Conservation (phyloP, 2,329 filamentous ascomycete genomes). For the Ambrosiella beaveri region DNA sequence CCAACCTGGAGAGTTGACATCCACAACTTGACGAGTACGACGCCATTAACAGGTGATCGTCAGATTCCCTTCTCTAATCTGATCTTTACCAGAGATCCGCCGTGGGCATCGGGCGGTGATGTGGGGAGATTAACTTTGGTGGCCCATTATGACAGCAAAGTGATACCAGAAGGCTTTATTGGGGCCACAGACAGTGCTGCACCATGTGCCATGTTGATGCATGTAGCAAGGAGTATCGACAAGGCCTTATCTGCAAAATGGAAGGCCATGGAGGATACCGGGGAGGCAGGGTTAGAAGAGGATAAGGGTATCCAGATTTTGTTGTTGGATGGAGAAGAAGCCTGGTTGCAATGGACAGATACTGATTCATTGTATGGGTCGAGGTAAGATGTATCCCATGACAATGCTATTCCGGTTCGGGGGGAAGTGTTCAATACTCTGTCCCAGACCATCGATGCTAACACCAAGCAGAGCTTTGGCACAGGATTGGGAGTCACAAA, state of each 20-base stretch:
- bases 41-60: conserved; percentile 53
- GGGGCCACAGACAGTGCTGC: conserved; percentile 88
- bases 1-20: conserved; percentile 65
- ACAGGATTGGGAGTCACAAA: conserved; percentile 56
- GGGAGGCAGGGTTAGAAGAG: conserved; percentile 45
- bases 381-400: conserved; percentile 31
- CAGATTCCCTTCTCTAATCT: conserved; percentile 75
- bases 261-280: conserved; percentile 49
- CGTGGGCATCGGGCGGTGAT: conserved; percentile 57
- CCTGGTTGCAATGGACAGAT: conserved; percentile 64
- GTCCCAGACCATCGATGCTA: neutral
- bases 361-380: conserved; percentile 80
- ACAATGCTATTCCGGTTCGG: neutral
- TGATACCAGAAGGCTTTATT: conserved; percentile 68
- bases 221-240: conserved; percentile 67
- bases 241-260: conserved; percentile 66
- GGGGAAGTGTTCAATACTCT: neutral
- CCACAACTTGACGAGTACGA: conserved; percentile 80
- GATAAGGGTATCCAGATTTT: conserved; percentile 76
- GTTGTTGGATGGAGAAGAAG: conserved; percentile 86
- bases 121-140: conserved; percentile 70
- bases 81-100: conserved; percentile 74
- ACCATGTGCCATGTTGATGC: conserved; percentile 85
- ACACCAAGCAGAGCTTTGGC: conserved; percentile 43
- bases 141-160: conserved; percentile 85